Evolutionary conservation across 2,329 filamentous ascomycete species (phyloP), one percentile per base, ranked within the genome.

Genomic region (Alternaria longipes): DNA sequence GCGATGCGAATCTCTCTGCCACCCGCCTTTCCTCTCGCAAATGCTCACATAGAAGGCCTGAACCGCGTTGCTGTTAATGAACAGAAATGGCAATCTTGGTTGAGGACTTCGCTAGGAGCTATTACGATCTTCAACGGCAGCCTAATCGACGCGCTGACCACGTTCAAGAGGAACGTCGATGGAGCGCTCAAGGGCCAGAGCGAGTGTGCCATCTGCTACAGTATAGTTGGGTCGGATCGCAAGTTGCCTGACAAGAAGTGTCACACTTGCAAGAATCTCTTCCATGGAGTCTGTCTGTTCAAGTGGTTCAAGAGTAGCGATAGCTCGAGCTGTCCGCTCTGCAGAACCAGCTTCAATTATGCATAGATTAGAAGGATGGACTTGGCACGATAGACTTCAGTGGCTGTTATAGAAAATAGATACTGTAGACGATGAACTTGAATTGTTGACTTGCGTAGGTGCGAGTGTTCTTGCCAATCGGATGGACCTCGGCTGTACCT

Each of bases 261-360:
- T 78, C 84, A 86, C 47, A 98, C 94, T 1, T 99, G 95, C 85
- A 94, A 93, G 84, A 94, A 99, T 80, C 83, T 91, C 54, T 99
- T 98, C 83, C 95, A 99, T 80, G 87, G 90, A 1, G 87, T 87
- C 3, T 99, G 95, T 81, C 80, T 99, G 80, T 97, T 93, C 83
- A 94, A 94, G 81, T 99, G 95, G 95, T 98, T 99, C 84, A 91
- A 92, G 84, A 94, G 86, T 71, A 97, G 93, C 77, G 96, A 92
- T 79, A 90, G 92, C 74, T 95, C 91, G 73, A 94, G 91, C 50
- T 99, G 95, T 79, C 95, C 95, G 49, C 83, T 99, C 66, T 99
- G 95, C 80, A 86, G 95, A 71, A 97, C 96, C 77, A 90, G 91
- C 22, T 97, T 97, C 77, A 86, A 86, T 66, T 89, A 88, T 79